Evolutionary conservation across 441 rosid genomes (phyloP), one percentile per base, ranked within the genome.

Genomic region (Iberis amara): DNA sequence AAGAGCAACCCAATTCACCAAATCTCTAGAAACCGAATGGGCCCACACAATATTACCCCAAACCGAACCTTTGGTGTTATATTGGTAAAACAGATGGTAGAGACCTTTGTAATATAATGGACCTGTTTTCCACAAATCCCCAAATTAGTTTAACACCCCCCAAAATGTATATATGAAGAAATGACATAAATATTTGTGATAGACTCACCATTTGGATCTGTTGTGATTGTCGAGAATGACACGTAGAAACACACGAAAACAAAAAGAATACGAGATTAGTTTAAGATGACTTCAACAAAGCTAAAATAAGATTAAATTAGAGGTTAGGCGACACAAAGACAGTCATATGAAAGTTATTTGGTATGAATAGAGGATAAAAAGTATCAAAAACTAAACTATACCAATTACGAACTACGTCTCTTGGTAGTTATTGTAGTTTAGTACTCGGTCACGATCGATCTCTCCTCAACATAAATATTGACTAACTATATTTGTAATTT

Each of bases 21-120:
- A 59, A 61, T 91, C 98, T 48, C 47, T 83, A 0, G 98, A 91
- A 0, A 86, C 81, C 0, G 95, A 88, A 68, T 91, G 98, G 2
- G 94, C 98, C 98, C 98, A 91, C 0, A 91, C 78, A 4, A 88
- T 88, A 65, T 88, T 80, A 7, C 96, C 98, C 96, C 96, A 91
- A 1, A 88, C 91, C 2, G 91, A 77, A 9, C 91, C 82, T 27
- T 83, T 72, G 7, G 98, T 86, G 47, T 91, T 91, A 59, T 88
- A 88, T 32, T 91, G 98, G 61, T 91, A 91, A 69, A 91, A 91
- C 0, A 91, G 62, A 57, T 88, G 96, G 61, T 91, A 91, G 0
- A 73, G 3, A 4, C 98, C 98, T 45, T 85, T 82, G 74, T 69
- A 86, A 66, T 69, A 77, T 75, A 88, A 60, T 1, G 91, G 91